phyloP scores from a whole-genome alignment of 2,329 filamentous ascomycete species.

The Ascochyta pisi region DNA sequence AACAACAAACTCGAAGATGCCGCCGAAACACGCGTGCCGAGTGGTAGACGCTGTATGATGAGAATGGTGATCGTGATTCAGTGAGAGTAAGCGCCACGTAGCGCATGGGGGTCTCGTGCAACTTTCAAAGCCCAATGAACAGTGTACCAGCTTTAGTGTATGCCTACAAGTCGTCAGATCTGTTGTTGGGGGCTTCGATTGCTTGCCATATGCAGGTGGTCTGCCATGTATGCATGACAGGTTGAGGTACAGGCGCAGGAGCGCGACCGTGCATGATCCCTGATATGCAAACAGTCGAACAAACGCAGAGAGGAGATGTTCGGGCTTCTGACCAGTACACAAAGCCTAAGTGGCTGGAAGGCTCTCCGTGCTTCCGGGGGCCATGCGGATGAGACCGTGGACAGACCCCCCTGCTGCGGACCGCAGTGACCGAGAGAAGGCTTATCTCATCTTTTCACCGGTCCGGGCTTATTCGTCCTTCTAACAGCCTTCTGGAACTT shows the following conservation, averaged over 20 bases:
- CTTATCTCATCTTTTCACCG: conserved; percentile 7
- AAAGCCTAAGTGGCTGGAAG: neutral
- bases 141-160: neutral
- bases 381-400: conserved; percentile 1
- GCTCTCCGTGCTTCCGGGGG: neutral
- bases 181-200: neutral
- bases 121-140: conserved; percentile 1
- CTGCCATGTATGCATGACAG: conserved; percentile 3
- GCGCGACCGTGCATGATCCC: neutral
- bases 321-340: neutral
- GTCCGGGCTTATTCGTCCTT: neutral
- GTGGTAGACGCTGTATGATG: neutral
- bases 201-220: neutral
- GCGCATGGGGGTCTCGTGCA: conserved; percentile 3
- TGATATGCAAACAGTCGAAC: neutral
- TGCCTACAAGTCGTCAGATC: neutral
- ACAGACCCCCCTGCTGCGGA: conserved; percentile 5
- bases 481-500: conserved; percentile 2
- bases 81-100: conserved; percentile 12
- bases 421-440: conserved; percentile 7
- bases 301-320: neutral
- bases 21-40: neutral
- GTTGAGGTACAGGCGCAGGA: conserved; percentile 2
- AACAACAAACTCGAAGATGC: conserved; percentile 1
- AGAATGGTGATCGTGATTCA: conserved; percentile 1